phyloP scores from a whole-genome alignment of 441 rosid genomes.

The Pelargonium fulgidum region DNA sequence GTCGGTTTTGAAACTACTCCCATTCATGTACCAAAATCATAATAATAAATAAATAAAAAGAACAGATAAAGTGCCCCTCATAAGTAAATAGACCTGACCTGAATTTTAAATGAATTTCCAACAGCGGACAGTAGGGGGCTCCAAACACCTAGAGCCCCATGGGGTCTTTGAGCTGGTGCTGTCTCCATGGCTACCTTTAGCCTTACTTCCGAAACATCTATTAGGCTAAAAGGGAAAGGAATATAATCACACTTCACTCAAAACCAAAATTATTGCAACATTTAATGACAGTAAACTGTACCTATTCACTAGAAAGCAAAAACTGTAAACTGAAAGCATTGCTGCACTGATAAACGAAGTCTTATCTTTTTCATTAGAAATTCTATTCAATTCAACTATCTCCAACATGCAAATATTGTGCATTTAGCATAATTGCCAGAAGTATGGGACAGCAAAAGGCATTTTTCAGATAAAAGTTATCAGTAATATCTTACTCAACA shows the following conservation, averaged over 20 bases:
- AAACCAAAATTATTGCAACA: slow-evolving; percentile 10
- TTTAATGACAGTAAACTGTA: neutral
- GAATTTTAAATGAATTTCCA: slow-evolving; percentile 96
- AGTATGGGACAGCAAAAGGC: neutral
- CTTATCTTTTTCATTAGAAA: neutral
- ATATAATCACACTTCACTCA: slow-evolving; percentile 11
- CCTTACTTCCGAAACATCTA: slow-evolving; percentile 94
- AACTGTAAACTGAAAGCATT: neutral
- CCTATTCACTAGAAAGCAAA: neutral
- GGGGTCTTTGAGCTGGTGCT: slow-evolving; percentile 92
- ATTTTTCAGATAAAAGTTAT: slow-evolving; percentile 11
- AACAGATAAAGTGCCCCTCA: neutral
- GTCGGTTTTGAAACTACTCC: neutral
- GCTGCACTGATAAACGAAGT: neutral
- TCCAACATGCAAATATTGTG: neutral
- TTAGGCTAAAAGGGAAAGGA: slow-evolving; percentile 46
- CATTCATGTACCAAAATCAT: neutral
- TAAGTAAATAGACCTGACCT: slow-evolving; percentile 41
- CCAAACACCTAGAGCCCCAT: slow-evolving; percentile 94
- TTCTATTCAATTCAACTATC: neutral
- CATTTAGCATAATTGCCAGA: neutral
- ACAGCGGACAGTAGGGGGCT: slow-evolving; percentile 90
- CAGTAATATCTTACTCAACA: slow-evolving; percentile 57
- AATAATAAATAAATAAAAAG: neutral
- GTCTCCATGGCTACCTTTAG: slow-evolving; percentile 88